Evolutionary conservation across 2,329 filamentous ascomycete genomes (phyloP).

Genomic region (Boeremia exigua): DNA sequence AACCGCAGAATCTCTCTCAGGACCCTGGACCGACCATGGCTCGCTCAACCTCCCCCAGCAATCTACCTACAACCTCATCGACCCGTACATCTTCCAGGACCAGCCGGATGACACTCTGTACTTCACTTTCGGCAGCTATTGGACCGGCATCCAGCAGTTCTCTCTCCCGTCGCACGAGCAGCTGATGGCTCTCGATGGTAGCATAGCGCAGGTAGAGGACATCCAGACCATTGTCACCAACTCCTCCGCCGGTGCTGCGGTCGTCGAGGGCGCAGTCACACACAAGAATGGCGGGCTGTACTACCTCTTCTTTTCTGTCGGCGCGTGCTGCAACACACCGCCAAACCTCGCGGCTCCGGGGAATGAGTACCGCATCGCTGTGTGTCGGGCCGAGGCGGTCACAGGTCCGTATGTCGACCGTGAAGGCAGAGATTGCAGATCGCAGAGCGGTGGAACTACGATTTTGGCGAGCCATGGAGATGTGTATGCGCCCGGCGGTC

Average conservation of each 20-base stretch:
- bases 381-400: conserved; percentile 61
- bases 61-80: conserved; percentile 56
- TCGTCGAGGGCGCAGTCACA: conserved; percentile 60
- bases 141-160: conserved; percentile 68
- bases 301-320: conserved; percentile 68
- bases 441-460: conserved; percentile 62
- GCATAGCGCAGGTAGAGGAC: not conserved
- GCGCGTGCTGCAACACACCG: conserved; percentile 65
- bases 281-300: conserved; percentile 59
- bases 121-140: conserved; percentile 71
- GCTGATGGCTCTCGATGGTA: conserved; percentile 14
- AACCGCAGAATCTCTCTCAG: conserved; percentile 55
- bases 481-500: conserved; percentile 44
- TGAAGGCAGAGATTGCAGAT: conserved; percentile 49
- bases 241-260: conserved; percentile 23
- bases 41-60: conserved; percentile 52
- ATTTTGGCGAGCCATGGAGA: conserved; percentile 64
- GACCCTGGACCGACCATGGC: conserved; percentile 66
- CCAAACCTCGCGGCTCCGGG: conserved; percentile 55
- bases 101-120: conserved; percentile 43
- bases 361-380: conserved; percentile 67
- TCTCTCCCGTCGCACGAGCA: conserved; percentile 43
- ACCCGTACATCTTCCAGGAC: conserved; percentile 51
- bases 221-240: conserved; percentile 30
- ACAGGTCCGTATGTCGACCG: conserved; percentile 57